Percentiles rank a stretch among this genome's conserved stretches.
These are phyloP conservation scores for Brettanomyces nanus DNA, from an alignment of 805 yeast species.

Conservation along the genomic window DNA sequence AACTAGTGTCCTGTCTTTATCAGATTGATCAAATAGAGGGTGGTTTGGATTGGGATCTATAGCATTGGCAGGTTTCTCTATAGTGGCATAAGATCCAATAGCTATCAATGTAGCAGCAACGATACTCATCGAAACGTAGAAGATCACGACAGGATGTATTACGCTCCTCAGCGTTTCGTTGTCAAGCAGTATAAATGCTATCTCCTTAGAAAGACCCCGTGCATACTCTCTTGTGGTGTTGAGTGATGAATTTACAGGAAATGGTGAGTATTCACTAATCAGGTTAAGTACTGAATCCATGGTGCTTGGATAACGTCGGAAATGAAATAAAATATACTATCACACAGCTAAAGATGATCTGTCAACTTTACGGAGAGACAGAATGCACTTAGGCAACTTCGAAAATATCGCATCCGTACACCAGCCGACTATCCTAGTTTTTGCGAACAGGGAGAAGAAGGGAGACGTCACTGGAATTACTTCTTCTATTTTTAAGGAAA, in stretches of 20 bases:
- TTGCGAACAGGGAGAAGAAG: too few relatives aligned
- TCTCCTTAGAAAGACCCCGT: constrained; percentile 8
- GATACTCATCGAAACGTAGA: constrained; percentile 12
- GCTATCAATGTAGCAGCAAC: constrained; percentile 23
- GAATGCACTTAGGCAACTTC: neutral
- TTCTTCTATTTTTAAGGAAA: too few relatives aligned
- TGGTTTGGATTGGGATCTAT: constrained; percentile 27
- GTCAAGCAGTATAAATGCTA: constrained; percentile 17
- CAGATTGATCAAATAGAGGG: constrained; percentile 35
- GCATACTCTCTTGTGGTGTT: neutral
- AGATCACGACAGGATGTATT: constrained; percentile 11
- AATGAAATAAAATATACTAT: neutral
- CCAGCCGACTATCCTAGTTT: too few relatives aligned
- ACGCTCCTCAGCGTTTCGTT: constrained; percentile 8
- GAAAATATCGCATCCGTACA: too few relatives aligned
- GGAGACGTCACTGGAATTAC: too few relatives aligned
- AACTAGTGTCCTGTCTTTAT: constrained; percentile 22
- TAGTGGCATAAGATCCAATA: constrained; percentile 28
- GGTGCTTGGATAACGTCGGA: neutral
- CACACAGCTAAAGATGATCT: neutral
- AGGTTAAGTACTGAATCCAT: too few relatives aligned
- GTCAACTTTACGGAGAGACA: neutral
- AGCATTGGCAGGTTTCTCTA: constrained; percentile 25
- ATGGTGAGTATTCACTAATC: too few relatives aligned
- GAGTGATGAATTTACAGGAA: too few relatives aligned